These are phyloP conservation scores for Tricholoma sp. DNA, from an alignment of 768 basidiomycete genomes.

Conservation along the genomic window DNA sequence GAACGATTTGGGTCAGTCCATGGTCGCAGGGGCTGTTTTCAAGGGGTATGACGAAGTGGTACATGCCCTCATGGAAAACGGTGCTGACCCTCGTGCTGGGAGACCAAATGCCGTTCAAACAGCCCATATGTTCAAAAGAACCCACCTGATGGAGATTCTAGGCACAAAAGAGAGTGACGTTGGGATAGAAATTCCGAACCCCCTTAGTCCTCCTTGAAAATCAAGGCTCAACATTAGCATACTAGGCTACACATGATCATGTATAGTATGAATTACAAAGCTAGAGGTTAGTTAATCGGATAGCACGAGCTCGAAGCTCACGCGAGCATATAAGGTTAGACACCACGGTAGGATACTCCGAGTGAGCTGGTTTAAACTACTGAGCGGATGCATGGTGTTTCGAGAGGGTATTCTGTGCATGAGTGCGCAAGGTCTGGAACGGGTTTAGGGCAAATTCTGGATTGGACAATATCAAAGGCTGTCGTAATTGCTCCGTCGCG, in stretches of 20 bases:
- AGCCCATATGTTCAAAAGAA: conserved; percentile 62
- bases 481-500: conserved; percentile 59
- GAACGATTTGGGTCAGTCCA: conserved; percentile 70
- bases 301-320: not conserved
- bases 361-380: not conserved
- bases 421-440: conserved; percentile 73
- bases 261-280: not conserved
- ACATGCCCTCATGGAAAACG: conserved; percentile 42
- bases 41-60: conserved; percentile 66
- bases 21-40: conserved; percentile 75
- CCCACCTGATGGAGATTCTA: conserved; percentile 48
- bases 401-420: conserved; percentile 73
- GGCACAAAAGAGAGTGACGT: conserved; percentile 58
- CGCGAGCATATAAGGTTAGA: not conserved
- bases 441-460: conserved; percentile 64
- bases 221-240: not conserved
- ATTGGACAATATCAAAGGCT: conserved; percentile 64
- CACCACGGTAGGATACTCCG: not conserved
- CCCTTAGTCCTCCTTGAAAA: conserved; percentile 14
- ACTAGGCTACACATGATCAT: not conserved
- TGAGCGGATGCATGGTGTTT: conserved; percentile 30
- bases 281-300: not conserved
- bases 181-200: conserved; percentile 31
- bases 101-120: conserved; percentile 65
- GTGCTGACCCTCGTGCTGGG: conserved; percentile 64